Base-by-base conservation (phyloP, 495 filamentous ascomycete genomes). In the Hyaloscypha bicolor region DNA sequence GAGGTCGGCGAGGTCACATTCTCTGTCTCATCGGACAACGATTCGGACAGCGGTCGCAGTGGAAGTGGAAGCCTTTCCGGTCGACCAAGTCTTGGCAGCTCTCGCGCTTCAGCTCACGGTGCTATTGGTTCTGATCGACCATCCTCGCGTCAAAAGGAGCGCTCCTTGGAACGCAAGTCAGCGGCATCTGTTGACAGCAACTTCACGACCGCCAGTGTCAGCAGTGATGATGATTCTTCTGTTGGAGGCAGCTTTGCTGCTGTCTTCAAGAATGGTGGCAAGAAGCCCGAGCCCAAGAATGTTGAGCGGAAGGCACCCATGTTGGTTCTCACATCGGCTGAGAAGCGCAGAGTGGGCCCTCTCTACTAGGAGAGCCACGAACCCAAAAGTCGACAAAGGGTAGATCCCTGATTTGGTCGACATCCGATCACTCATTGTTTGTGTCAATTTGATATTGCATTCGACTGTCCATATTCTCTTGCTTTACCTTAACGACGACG, bases 81-180 rank as follows among this genome's bases (percentile, higher is more conserved):
- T 72, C 86, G 91, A 81, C 84, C 88, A 32, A 93, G 90, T 75
- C 82, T 93, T 60, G 91, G 91, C 64, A 93, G 91, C 77, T 85
- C 93, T 53, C 90, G 92, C 61, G 90, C 90, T 60, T 91, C 84
- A 67, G 90, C 89, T 39, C 89, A 87, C 71, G 92, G 92, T 56
- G 93, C 92, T 55, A 96, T 96, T 71, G 93, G 93, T 59, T 94
- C 91, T 31, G 92, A 93, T 81, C 87, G 89, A 63, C 83, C 83
- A 35, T 79, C 77, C 72, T 87, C 81, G 65, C 80, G 78, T 57
- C 83, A 85, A 75, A 89, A 88, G 79, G 82, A 86, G 71, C 81
- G 82, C 74, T 84, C 89, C 76, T 78, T 85, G 57, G 83, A 91
- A 74, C 80, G 86, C 74, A 63, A 79, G 87, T 71, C 68, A 21